Base-by-base conservation (phyloP, 1,284 basidiomycete species). In the Omphalotus olearius region DNA sequence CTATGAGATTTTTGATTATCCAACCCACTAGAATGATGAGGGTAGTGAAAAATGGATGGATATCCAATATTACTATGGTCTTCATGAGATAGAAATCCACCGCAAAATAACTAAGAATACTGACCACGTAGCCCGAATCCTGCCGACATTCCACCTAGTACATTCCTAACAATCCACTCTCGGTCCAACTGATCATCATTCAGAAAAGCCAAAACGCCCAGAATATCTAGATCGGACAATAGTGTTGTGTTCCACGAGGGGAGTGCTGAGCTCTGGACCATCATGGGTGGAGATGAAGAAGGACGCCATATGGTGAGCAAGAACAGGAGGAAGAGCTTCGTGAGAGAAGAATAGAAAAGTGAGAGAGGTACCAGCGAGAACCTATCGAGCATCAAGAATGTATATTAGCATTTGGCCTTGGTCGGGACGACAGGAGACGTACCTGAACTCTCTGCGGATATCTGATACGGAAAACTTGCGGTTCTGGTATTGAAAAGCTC, bases 311-410 rank as follows among this genome's bases (percentile, higher is more conserved):
- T 84, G 0, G 89, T 83, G 14, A 96, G 78, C 14, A 91, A 72
- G 57, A 91, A 82, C 18, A 94, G 80, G 3, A 96, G 78, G 63
- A 94, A 87, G 7, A 93, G 77, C 58, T 95, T 95, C 1, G 89
- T 87, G 33, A 95, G 71, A 1, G 93, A 92, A 0, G 92, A 92
- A 64, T 93, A 94, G 55, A 95, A 76, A 3, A 95, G 72, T 3
- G 87, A 86, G 14, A 95, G 75, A 1, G 91, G 84, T 35, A 94
- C 80, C 35, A 92, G 76, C 1, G 82, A 82, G 47, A 84, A 79
- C 59, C 87, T 89, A 59, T 36, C 6, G 16, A n/a, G 50, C 20
- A 41, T 20, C n/a, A 37, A 46, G 37, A 14, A 50, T 6, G 46
- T 16, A 51, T 49, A 37, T 33, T 7, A 33, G 30, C 13, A 33